These are phyloP conservation scores for Plectosphaerella cucumerina DNA, from an alignment of 2,329 filamentous ascomycete species.

Conservation along the genomic window DNA sequence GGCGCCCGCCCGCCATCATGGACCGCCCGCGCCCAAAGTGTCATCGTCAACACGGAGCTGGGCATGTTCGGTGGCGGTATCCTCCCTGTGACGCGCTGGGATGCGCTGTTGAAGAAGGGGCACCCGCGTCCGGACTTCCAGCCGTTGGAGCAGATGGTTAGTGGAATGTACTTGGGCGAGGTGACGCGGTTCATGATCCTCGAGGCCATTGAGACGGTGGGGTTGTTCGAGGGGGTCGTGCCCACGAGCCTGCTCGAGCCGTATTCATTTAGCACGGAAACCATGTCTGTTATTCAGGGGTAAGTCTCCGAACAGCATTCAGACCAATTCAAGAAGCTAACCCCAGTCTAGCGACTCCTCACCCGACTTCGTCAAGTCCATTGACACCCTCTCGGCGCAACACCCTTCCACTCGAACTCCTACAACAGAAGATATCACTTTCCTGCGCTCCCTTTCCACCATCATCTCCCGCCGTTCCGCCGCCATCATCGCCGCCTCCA, in stretches of 20 bases:
- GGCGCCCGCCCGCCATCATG: constrained; percentile 49
- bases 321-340: too few relatives aligned
- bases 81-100: constrained; percentile 59
- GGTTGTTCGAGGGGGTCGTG: constrained; percentile 51
- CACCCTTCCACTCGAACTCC: constrained; percentile 42
- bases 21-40: constrained; percentile 55
- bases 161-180: constrained; percentile 64
- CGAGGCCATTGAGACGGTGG: constrained; percentile 52
- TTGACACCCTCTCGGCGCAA: constrained; percentile 41
- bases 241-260: constrained; percentile 46
- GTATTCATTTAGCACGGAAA: constrained; percentile 59
- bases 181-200: constrained; percentile 54
- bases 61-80: constrained; percentile 61
- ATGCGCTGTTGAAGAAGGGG: constrained; percentile 43
- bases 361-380: constrained; percentile 36
- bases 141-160: constrained; percentile 58
- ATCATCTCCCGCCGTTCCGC: constrained; percentile 55
- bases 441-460: constrained; percentile 48
- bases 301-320: constrained; percentile 33
- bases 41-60: constrained; percentile 64
- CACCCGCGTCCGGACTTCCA: constrained; percentile 58
- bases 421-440: constrained; percentile 42
- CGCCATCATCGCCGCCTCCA: constrained; percentile 53
- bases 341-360: constrained; percentile 35
- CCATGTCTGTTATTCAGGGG: constrained; percentile 54